These are phyloP conservation scores for Aeschynomene evenia DNA, from an alignment of 306 rosid species.

Conservation along the genomic window DNA sequence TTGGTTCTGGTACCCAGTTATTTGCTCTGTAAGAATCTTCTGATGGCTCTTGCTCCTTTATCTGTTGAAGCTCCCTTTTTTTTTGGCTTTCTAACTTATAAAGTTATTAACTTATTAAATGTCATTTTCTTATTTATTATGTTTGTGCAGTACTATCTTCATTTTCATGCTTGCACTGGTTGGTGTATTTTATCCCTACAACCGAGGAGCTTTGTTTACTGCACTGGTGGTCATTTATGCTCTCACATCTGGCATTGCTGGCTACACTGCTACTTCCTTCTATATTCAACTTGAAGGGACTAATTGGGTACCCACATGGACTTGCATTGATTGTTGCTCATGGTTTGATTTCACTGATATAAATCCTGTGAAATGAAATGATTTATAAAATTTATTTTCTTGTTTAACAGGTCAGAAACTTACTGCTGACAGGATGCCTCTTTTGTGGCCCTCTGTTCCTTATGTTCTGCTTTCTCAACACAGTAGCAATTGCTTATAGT, in stretches of 20 bases:
- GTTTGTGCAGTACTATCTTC: slow-evolving; percentile 74
- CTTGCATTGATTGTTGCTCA: slow-evolving; percentile 20
- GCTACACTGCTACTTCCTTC: slow-evolving; percentile 87
- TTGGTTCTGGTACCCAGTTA: slow-evolving; percentile 94
- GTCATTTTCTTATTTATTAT: slow-evolving; percentile 20
- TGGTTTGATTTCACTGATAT: slow-evolving; percentile 12
- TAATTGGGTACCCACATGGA: slow-evolving; percentile 64
- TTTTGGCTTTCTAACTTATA: neutral
- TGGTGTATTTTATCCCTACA: slow-evolving; percentile 96
- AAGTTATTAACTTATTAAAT: slow-evolving; percentile 18
- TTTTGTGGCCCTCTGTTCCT: slow-evolving; percentile 94
- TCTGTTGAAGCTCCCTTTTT: neutral
- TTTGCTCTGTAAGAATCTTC: slow-evolving; percentile 78
- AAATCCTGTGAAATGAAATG: slow-evolving; percentile 3
- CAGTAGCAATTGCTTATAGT: slow-evolving; percentile 87
- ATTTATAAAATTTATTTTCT: slow-evolving; percentile 30
- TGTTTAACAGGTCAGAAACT: slow-evolving; percentile 79
- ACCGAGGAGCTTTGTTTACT: slow-evolving; percentile 94
- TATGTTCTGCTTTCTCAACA: slow-evolving; percentile 94
- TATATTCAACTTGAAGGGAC: slow-evolving; percentile 92
- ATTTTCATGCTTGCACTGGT: slow-evolving; percentile 89
- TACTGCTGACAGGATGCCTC: slow-evolving; percentile 91
- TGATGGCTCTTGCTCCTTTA: neutral
- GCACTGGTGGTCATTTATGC: slow-evolving; percentile 94
- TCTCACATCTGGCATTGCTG: slow-evolving; percentile 95